Conservation (phyloP, 2,329 filamentous ascomycete species). For the Sarocladium strictum region DNA sequence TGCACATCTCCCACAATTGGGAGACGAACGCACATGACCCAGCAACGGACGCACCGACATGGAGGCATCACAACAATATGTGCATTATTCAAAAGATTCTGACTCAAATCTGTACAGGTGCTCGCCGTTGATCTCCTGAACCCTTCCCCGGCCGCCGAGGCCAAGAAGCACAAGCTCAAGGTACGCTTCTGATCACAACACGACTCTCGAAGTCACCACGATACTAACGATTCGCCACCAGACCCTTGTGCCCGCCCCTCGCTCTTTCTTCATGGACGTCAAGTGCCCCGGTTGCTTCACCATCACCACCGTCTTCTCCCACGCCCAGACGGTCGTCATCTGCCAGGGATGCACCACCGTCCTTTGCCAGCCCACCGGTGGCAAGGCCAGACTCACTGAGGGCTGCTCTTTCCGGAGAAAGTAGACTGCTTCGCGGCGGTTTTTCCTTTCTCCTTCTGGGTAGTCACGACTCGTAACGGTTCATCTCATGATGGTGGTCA, state of each 20-base stretch:
- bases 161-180: slow-evolving; percentile 99
- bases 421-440: slow-evolving; percentile 60
- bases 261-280: slow-evolving; percentile 99
- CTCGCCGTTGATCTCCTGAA: slow-evolving; percentile 99
- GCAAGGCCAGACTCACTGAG: slow-evolving; percentile 98
- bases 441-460: slow-evolving; percentile 37
- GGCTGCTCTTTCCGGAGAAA: slow-evolving; percentile 99
- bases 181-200: slow-evolving; percentile 45
- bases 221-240: slow-evolving; percentile 30
- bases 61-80: slow-evolving; percentile 7
- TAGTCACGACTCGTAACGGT: slow-evolving; percentile 43
- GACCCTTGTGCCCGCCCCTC: slow-evolving; percentile 91
- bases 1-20: background rate
- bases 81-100: slow-evolving; percentile 33
- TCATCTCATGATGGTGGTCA: slow-evolving; percentile 43
- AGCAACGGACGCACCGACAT: background rate
- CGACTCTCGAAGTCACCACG: slow-evolving; percentile 1
- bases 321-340: slow-evolving; percentile 99
- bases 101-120: slow-evolving; percentile 63
- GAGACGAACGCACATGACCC: background rate
- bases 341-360: slow-evolving; percentile 99
- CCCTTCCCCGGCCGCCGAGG: slow-evolving; percentile 95
- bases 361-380: slow-evolving; percentile 98
- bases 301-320: slow-evolving; percentile 99
- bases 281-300: slow-evolving; percentile 99